phyloP scores from a whole-genome alignment of 176 grass and related monocot genomes.

The Carex scoparia region DNA sequence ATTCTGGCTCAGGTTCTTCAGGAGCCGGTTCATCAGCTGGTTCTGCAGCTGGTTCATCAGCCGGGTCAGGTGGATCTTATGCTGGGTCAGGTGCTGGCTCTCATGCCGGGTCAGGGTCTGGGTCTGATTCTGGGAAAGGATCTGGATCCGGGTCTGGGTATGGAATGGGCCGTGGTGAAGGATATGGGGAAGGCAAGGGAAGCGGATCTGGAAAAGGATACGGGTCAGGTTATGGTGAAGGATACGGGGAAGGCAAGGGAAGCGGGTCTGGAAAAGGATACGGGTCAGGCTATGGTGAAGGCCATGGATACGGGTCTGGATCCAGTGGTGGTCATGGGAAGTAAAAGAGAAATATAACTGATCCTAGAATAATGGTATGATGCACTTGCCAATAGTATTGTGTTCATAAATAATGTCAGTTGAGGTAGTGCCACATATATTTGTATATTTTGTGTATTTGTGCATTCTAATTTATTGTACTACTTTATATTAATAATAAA shows the following conservation, averaged over 20 bases:
- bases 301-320: constrained; percentile 10
- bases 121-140: neutral
- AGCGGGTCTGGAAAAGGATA: neutral
- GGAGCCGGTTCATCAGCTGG: constrained; percentile 16
- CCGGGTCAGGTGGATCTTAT: neutral
- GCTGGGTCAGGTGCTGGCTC: constrained; percentile 2
- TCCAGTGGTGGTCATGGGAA: constrained; percentile 19
- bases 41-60: constrained; percentile 8
- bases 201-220: neutral
- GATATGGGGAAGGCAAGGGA: neutral
- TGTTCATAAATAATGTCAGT: constrained; percentile 4
- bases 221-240: constrained; percentile 17
- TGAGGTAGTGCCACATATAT: neutral
- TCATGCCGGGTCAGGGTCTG: neutral
- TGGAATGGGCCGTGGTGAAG: neutral
- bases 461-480: neutral
- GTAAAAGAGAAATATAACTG: neutral
- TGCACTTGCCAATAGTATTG: neutral
- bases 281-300: constrained; percentile 5
- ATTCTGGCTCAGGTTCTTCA: constrained; percentile 12
- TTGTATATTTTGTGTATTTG: neutral
- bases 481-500: neutral
- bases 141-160: constrained; percentile 1
- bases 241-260: constrained; percentile 15
- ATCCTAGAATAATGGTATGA: neutral